A percentile compares a stretch with the other conserved stretches of the same genome.
Evolutionary conservation across 352 stramenopile genomes (phyloP).

Genomic region (Globisporangium perplexum): DNA sequence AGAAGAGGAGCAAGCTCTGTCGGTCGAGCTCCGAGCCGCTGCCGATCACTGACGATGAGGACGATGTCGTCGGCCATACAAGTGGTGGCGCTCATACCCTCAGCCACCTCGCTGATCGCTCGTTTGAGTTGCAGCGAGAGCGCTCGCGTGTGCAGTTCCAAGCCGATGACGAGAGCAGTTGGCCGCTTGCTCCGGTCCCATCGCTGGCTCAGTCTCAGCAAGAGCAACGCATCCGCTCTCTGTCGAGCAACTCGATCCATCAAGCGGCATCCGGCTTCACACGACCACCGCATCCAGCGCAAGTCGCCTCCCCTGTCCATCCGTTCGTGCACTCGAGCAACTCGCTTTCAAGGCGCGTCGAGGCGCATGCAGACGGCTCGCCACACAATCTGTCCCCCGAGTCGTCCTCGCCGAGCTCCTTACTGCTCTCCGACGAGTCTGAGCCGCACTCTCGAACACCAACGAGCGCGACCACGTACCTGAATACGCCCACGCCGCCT

Average conservation of each 20-base stretch:
- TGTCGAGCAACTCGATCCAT: too few relatives aligned
- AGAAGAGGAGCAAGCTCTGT: conserved; percentile 2
- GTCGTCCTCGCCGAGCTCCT: too few relatives aligned
- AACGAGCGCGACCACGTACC: too few relatives aligned
- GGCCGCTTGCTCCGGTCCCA: background rate
- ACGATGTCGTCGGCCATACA: background rate
- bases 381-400: too few relatives aligned
- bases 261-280: too few relatives aligned
- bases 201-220: background rate
- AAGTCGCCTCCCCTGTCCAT: too few relatives aligned
- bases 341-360: too few relatives aligned
- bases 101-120: background rate
- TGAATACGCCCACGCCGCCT: background rate
- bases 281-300: too few relatives aligned
- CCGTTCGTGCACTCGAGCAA: too few relatives aligned
- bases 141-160: background rate
- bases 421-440: too few relatives aligned
- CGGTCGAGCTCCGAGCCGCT: conserved; percentile 10
- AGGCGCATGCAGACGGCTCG: too few relatives aligned
- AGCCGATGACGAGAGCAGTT: background rate
- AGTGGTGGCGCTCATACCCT: background rate
- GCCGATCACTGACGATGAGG: conserved; percentile 8
- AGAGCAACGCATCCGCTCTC: background rate
- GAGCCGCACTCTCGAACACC: too few relatives aligned
- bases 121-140: background rate